Conservation (phyloP, 2,329 filamentous ascomycete species). For the Penicillium sumatraense region DNA sequence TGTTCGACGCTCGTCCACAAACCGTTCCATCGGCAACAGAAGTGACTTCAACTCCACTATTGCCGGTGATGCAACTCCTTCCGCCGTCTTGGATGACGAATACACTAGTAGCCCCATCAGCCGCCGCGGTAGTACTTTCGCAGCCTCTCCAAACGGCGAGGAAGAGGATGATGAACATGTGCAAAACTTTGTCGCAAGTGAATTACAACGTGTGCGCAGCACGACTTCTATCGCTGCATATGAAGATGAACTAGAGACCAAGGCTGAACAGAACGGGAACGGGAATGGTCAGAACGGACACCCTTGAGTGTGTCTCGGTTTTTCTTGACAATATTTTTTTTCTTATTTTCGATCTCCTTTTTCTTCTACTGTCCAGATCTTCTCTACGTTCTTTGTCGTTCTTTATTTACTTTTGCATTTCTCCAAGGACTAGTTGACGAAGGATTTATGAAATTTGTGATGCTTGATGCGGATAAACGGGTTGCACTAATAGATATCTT, state of each 20-base stretch:
- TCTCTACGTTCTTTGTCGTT: not conserved
- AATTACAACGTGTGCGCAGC: conserved; percentile 74
- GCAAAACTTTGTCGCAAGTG: conserved; percentile 79
- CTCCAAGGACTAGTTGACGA: not conserved
- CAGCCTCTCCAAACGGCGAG: conserved; percentile 44
- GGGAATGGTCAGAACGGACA: conserved; percentile 29
- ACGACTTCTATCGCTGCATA: conserved; percentile 57
- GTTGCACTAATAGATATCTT: conserved; percentile 9
- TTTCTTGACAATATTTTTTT: not conserved
- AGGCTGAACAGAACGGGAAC: conserved; percentile 48
- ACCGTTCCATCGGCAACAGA: conserved; percentile 79
- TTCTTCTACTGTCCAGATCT: not conserved
- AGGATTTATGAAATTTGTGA: not conserved
- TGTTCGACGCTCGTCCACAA: conserved; percentile 78
- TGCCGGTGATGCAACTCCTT: conserved; percentile 33
- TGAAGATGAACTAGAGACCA: conserved; percentile 67
- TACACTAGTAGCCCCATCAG: conserved; percentile 35
- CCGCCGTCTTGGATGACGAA: conserved; percentile 41
- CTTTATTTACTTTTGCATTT: not conserved
- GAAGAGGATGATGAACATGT: conserved; percentile 61
- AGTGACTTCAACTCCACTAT: conserved; percentile 71
- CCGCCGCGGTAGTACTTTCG: conserved; percentile 43
- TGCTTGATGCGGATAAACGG: conserved; percentile 1
- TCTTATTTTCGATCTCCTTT: not conserved
- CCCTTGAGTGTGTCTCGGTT: not conserved